Percentiles rank a stretch among this genome's conserved stretches.
Conservation (phyloP, 148 eudicot genomes). For the Polygonum maritimum region DNA sequence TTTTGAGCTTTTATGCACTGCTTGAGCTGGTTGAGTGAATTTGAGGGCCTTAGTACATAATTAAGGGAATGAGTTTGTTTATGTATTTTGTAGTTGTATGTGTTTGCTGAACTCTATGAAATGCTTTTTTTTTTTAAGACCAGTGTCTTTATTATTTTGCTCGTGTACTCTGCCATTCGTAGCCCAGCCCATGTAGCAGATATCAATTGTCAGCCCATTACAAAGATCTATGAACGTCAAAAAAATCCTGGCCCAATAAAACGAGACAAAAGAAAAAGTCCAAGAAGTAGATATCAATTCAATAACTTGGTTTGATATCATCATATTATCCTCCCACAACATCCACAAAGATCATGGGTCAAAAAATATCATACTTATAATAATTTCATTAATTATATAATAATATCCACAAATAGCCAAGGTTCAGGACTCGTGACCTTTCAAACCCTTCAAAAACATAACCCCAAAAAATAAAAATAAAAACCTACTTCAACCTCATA, state of each 20-base stretch:
- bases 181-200: no score
- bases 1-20: neutral
- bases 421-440: neutral
- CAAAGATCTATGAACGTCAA: no score
- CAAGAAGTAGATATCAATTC: no score
- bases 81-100: neutral
- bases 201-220: no score
- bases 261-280: no score
- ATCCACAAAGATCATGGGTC: neutral
- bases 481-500: neutral
- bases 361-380: neutral
- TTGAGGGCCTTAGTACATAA: neutral
- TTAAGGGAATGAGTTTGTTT: neutral
- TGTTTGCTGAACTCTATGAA: no score
- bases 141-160: no score
- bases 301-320: no score
- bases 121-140: no score
- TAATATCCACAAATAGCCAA: neutral
- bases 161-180: no score
- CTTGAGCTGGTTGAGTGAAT: neutral
- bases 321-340: no score
- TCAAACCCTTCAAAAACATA: neutral
- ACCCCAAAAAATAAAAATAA: neutral
- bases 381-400: neutral
- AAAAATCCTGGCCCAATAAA: no score